Conservation (phyloP, 2,329 filamentous ascomycete species). For the Metarhizium album region DNA sequence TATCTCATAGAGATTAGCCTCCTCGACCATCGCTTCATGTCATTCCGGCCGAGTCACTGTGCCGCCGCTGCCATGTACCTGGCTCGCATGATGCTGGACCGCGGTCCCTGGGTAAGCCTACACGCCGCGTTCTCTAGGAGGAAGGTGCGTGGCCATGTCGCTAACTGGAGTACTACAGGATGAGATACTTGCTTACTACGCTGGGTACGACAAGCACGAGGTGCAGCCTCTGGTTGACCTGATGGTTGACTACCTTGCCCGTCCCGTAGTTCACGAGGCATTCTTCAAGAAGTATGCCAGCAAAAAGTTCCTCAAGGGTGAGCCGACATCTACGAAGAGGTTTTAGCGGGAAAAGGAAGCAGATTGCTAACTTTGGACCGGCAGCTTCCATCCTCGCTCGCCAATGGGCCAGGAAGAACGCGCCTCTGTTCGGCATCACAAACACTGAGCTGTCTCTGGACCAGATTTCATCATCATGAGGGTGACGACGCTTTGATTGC, state of each 20-base stretch:
- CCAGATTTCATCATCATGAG: conserved; percentile 28
- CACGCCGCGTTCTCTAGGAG: not conserved
- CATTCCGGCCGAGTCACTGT: conserved; percentile 78
- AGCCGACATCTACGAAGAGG: conserved; percentile 16
- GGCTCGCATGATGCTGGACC: conserved; percentile 78
- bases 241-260: conserved; percentile 93
- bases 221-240: conserved; percentile 85
- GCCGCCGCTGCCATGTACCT: conserved; percentile 94
- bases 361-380: conserved; percentile 10
- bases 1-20: conserved; percentile 96
- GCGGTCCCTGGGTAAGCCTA: conserved; percentile 74
- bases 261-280: conserved; percentile 84
- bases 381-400: conserved; percentile 83
- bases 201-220: conserved; percentile 87
- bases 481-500: conserved; percentile 3
- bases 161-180: conserved; percentile 44
- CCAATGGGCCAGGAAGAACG: conserved; percentile 84
- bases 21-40: conserved; percentile 88
- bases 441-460: conserved; percentile 40
- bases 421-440: conserved; percentile 41
- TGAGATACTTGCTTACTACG: conserved; percentile 76
- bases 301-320: conserved; percentile 99
- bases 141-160: conserved; percentile 4
- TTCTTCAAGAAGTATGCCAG: conserved; percentile 99
- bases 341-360: not conserved